Conservation (phyloP, 139 green algal genomes). For the Chlamydomonas incerta region DNA sequence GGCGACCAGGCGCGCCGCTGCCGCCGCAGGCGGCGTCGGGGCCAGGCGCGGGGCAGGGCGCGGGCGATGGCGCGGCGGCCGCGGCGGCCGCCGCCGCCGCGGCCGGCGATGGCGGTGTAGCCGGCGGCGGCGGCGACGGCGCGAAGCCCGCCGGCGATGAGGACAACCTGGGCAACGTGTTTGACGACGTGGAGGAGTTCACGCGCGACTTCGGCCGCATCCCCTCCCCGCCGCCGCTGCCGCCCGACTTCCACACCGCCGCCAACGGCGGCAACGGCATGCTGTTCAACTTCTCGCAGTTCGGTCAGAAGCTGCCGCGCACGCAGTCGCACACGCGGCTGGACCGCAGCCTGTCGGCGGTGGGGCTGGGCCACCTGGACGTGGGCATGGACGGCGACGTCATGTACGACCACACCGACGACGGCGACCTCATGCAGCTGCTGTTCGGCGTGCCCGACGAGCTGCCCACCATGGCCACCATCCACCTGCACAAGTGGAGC, state of each 20-base stretch:
- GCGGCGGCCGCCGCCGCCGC: neutral
- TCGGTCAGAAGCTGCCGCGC: constrained; percentile 53
- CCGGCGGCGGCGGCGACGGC: neutral
- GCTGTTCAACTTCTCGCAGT: constrained; percentile 70
- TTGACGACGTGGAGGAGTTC: constrained; percentile 47
- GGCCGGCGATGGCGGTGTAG: neutral
- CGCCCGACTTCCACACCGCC: constrained; percentile 49
- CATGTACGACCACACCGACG: constrained; percentile 52
- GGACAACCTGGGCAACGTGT: constrained; percentile 23
- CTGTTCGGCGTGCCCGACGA: constrained; percentile 67
- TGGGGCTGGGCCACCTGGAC: constrained; percentile 12
- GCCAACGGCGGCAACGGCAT: constrained; percentile 3
- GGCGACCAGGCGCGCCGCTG: no score
- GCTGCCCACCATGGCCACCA: constrained; percentile 64
- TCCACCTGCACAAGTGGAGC: constrained; percentile 58
- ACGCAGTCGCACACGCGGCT: constrained; percentile 19
- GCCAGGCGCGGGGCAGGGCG: neutral
- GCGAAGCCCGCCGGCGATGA: neutral
- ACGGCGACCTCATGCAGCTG: constrained; percentile 68
- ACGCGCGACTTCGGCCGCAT: constrained; percentile 31
- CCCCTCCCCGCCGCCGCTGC: constrained; percentile 56
- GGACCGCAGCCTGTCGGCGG: constrained; percentile 1
- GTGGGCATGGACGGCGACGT: constrained; percentile 23
- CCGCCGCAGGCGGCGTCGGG: no score
- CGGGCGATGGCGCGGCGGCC: neutral